Evolutionary conservation across 2,329 filamentous ascomycete genomes (phyloP).

Genomic region (Colletotrichum gigasporum): DNA sequence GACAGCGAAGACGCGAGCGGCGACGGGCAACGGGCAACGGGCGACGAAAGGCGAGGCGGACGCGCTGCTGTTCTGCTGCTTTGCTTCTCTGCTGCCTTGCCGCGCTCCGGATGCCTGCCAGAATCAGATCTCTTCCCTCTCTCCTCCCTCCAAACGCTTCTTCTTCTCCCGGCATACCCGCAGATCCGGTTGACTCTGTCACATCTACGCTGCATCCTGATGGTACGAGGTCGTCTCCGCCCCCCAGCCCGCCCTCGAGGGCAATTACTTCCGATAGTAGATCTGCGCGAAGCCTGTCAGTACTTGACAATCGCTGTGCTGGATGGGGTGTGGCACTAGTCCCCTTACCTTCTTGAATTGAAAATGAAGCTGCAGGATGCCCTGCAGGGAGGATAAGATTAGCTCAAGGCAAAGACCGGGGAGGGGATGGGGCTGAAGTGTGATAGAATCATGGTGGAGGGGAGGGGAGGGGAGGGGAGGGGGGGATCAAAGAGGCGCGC

Average conservation of each 20-base stretch:
- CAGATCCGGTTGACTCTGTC: slow-evolving; percentile 1
- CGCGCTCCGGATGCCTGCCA: background rate
- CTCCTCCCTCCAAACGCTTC: background rate
- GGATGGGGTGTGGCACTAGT: slow-evolving; percentile 11
- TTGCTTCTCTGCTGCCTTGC: background rate
- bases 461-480: background rate
- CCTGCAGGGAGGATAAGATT: slow-evolving; percentile 60
- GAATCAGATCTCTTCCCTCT: background rate
- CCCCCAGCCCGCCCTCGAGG: background rate
- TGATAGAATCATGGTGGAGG: slow-evolving; percentile 1
- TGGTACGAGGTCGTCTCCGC: background rate
- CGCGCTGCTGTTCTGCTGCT: background rate
- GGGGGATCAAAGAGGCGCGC: slow-evolving; percentile 17
- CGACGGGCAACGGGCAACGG: too few relatives aligned
- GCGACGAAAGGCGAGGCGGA: background rate
- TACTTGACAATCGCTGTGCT: slow-evolving; percentile 1
- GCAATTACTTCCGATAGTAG: slow-evolving; percentile 63
- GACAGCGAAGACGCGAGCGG: slow-evolving; percentile 13
- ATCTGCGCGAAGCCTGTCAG: slow-evolving; percentile 50
- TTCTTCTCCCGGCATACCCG: background rate
- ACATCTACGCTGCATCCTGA: slow-evolving; percentile 16
- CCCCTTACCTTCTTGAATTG: slow-evolving; percentile 92
- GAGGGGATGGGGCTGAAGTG: slow-evolving; percentile 31
- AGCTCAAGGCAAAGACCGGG: slow-evolving; percentile 36
- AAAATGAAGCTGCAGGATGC: slow-evolving; percentile 95